Evolutionary conservation across 352 stramenopile species (phyloP).

Genomic region (Globisporangium paddicum): DNA sequence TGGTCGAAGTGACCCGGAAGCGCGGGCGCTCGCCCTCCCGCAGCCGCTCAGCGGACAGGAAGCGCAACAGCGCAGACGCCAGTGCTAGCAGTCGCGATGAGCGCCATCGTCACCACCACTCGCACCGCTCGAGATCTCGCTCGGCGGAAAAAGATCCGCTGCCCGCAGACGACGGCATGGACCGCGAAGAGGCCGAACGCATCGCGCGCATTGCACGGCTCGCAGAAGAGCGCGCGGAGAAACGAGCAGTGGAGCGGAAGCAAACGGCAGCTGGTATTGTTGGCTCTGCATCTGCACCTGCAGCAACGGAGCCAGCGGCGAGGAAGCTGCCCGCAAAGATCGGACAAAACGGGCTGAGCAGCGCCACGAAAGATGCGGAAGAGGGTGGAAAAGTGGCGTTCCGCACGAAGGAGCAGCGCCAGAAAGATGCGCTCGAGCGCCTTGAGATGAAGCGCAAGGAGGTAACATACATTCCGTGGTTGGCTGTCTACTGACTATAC

Average conservation of each 20-base stretch:
- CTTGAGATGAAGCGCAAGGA: conserved; percentile 70
- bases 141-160: conserved; percentile 13
- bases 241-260: conserved; percentile 30
- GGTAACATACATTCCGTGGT: conserved; percentile 9
- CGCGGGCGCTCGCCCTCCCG: conserved; percentile 38
- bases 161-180: conserved; percentile 27
- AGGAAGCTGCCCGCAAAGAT: conserved; percentile 37
- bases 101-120: background rate
- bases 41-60: conserved; percentile 20
- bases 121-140: conserved; percentile 23
- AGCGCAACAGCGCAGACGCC: background rate
- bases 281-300: background rate
- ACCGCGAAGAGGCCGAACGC: conserved; percentile 62
- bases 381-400: conserved; percentile 50
- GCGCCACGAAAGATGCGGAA: background rate
- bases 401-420: conserved; percentile 73
- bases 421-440: conserved; percentile 65
- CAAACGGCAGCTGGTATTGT: background rate
- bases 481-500: background rate
- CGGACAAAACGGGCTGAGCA: background rate
- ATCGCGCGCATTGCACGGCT: conserved; percentile 61
- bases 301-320: background rate
- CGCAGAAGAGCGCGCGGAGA: conserved; percentile 60
- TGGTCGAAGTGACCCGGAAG: conserved; percentile 21
- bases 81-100: background rate